phyloP scores from a whole-genome alignment of 495 filamentous ascomycete genomes.

The Xylaria palmicola region DNA sequence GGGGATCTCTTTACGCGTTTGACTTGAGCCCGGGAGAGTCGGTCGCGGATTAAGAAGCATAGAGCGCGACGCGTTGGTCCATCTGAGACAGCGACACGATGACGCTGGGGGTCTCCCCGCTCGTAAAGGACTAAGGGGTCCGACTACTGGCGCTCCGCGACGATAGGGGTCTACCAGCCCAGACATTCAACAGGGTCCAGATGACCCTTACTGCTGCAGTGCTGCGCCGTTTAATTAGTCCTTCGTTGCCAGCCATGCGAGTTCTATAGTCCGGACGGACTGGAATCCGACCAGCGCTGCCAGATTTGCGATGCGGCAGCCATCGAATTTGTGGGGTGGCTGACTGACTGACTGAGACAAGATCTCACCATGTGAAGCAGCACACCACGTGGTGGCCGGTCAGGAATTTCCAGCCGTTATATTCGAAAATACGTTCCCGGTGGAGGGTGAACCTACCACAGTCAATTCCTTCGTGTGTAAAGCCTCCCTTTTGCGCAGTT shows the following conservation, averaged over 20 bases:
- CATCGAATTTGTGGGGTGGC: background rate
- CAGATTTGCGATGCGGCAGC: background rate
- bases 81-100: background rate
- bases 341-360: slow-evolving; percentile 10
- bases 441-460: background rate
- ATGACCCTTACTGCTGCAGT: background rate
- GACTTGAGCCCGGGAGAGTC: too few relatives aligned
- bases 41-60: background rate
- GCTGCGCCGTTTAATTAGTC: background rate
- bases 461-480: background rate
- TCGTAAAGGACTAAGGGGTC: too few relatives aligned
- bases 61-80: background rate
- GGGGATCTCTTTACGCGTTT: background rate
- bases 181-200: too few relatives aligned
- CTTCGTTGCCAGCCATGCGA: background rate
- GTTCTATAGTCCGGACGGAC: background rate
- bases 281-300: background rate
- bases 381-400: background rate
- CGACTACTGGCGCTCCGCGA: too few relatives aligned
- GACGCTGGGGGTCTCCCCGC: too few relatives aligned
- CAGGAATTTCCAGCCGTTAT: background rate
- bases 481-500: background rate
- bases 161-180: too few relatives aligned
- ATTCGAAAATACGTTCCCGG: background rate
- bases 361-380: background rate